Base-by-base conservation (phyloP, 2,329 filamentous ascomycete species). In the Claviceps quebecensis region DNA sequence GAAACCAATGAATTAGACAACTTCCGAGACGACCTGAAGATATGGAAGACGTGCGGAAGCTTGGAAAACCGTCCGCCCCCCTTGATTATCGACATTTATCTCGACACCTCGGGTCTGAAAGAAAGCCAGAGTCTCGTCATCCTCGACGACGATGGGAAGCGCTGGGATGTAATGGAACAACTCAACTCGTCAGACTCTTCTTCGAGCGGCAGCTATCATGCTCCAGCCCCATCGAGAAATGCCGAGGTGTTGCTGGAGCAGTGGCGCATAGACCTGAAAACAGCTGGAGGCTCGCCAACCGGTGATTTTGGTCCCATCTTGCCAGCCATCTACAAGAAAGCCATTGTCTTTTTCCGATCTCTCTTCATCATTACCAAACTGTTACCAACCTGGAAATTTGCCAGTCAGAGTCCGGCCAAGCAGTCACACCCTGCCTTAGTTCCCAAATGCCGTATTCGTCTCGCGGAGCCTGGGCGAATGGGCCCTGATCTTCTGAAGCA, bases 261-360 rank as follows among this genome's bases (percentile, higher is more conserved):
- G 59, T 98, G 93, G 93, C 84, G 76, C 52, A 78, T 98, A 56
- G 84, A 93, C 63, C 74, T 97, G 52, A 86, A 86, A 62, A 57
- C 61, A 38, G 61, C 59, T 16, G 57, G 57, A 48, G 55, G 78
- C 80, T 73, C 52, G 64, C 72, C 64, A 64, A 75, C 57, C 16
- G 73, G 78, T 47, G 79, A 78, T 63, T 87, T 83, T 63, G 78
- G 77, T 7, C 72, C 72, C 11, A 73, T 71, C 36, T 72, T 97
- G 49, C 89, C 93, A 14, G 91, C 87, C 49, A 83, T 95, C 53
- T 98, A 98, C 75, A 98, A 98, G 71, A 93, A 95, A 69, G 88
- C 87, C 60, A 95, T 98, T 56, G 86, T 97, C 58, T 81, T 96
- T 59, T 96, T 97, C 68, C 80, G 93, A 54, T 89, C 89, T 1